Percentiles rank a stretch among this genome's conserved stretches.
phyloP scores from a whole-genome alignment of 1,284 basidiomycete genomes.

The Irpex sp. region DNA sequence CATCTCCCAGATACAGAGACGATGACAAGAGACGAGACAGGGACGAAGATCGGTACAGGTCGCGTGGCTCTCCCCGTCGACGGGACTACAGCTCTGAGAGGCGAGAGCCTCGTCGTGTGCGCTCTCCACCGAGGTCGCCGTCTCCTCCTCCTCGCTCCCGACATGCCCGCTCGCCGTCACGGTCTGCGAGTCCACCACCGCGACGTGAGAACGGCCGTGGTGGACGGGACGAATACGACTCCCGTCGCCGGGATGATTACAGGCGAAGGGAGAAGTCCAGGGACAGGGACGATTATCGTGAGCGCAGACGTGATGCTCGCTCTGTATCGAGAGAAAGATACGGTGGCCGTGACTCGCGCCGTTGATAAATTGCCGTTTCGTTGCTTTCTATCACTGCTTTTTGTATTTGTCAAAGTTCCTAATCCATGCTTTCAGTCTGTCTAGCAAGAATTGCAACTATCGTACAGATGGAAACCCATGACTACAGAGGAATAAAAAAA shows the following conservation, averaged over 20 bases:
- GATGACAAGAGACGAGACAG: conserved; percentile 16
- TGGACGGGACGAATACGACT: conserved; percentile 14
- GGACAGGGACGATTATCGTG: conserved; percentile 12
- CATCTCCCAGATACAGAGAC: conserved; percentile 25
- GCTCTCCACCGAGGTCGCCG: conserved; percentile 22
- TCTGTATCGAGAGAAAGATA: conserved; percentile 8
- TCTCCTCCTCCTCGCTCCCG: conserved; percentile 25
- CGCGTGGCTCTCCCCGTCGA: conserved; percentile 29
- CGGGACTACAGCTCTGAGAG: conserved; percentile 17
- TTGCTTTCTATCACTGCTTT: conserved; percentile 24
- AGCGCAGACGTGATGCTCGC: conserved; percentile 5
- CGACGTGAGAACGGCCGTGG: conserved; percentile 13
- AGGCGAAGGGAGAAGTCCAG: conserved; percentile 10
- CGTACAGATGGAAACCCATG: too few species aligned
- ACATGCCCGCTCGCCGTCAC: conserved; percentile 18
- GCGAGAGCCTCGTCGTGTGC: conserved; percentile 15
- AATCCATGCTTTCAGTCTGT: not conserved
- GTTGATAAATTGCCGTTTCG: not conserved
- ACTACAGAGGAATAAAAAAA: too few species aligned
- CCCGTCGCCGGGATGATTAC: conserved; percentile 14
- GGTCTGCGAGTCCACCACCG: conserved; percentile 17
- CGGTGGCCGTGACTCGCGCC: conserved; percentile 9
- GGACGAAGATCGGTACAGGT: conserved; percentile 18
- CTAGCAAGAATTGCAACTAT: too few species aligned
- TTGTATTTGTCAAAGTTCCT: not conserved